These are phyloP conservation scores for Mycosphaerella sp. DNA, from an alignment of 2,329 filamentous ascomycete genomes.

Conservation along the genomic window DNA sequence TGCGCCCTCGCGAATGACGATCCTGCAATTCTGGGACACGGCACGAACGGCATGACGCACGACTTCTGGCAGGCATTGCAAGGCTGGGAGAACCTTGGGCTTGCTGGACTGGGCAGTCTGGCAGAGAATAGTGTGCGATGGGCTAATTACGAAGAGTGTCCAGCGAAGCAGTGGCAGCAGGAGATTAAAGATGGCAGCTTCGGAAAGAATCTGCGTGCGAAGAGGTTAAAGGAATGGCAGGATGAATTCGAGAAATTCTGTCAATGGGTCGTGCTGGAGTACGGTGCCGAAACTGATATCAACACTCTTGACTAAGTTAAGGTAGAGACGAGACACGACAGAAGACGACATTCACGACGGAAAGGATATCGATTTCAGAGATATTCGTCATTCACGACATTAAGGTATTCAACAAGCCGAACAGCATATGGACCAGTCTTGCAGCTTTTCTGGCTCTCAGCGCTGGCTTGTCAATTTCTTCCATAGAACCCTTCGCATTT, in stretches of 20 bases:
- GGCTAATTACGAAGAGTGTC: slow-evolving; percentile 80
- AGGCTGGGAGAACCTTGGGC: slow-evolving; percentile 83
- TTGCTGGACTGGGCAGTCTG: slow-evolving; percentile 77
- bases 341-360: not conserved
- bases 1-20: slow-evolving; percentile 88
- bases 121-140: slow-evolving; percentile 91
- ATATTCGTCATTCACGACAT: not conserved
- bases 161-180: slow-evolving; percentile 60
- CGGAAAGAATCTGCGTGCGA: slow-evolving; percentile 63
- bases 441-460: not conserved
- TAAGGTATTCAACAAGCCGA: not conserved
- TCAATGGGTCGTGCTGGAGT: slow-evolving; percentile 80
- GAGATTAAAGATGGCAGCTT: slow-evolving; percentile 68
- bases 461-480: not conserved
- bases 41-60: slow-evolving; percentile 73
- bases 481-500: not conserved
- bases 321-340: not conserved
- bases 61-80: slow-evolving; percentile 93
- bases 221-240: slow-evolving; percentile 70
- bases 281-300: slow-evolving; percentile 28
- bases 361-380: not conserved
- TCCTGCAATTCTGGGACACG: slow-evolving; percentile 79
- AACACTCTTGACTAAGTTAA: slow-evolving; percentile 20
- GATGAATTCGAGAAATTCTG: slow-evolving; percentile 85
- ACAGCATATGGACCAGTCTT: not conserved